These are phyloP conservation scores for Spatholobus suberectus DNA, from an alignment of 306 rosid genomes.

Conservation along the genomic window DNA sequence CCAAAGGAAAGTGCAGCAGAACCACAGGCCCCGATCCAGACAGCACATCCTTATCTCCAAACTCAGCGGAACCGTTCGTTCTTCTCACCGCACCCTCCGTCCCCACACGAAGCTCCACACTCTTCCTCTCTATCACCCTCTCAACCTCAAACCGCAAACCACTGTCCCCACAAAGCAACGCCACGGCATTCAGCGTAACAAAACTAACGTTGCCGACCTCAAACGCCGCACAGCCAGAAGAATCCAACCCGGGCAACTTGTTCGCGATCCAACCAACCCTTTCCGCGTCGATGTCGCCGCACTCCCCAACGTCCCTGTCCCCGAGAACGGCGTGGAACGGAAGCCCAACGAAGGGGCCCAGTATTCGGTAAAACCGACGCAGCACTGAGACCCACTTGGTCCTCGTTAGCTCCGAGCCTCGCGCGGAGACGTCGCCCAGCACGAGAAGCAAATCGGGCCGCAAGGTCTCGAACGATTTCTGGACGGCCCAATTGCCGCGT, in stretches of 20 bases:
- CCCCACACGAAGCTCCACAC: slow-evolving; percentile 49
- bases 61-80: background rate
- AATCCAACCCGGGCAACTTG: slow-evolving; percentile 64
- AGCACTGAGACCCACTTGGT: slow-evolving; percentile 57
- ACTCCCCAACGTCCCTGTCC: slow-evolving; percentile 70
- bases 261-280: slow-evolving; percentile 54
- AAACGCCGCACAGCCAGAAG: slow-evolving; percentile 66
- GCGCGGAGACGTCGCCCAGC: slow-evolving; percentile 76
- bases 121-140: slow-evolving; percentile 68
- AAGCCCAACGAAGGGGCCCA: slow-evolving; percentile 65
- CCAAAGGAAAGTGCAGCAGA: slow-evolving; percentile 67
- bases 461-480: slow-evolving; percentile 66
- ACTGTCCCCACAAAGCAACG: slow-evolving; percentile 62
- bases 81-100: too few species aligned
- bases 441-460: slow-evolving; percentile 74
- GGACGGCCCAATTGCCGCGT: too few species aligned
- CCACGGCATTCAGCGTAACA: slow-evolving; percentile 66
- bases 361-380: slow-evolving; percentile 51
- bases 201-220: slow-evolving; percentile 67
- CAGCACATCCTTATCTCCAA: background rate
- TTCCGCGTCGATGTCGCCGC: slow-evolving; percentile 46
- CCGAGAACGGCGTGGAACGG: slow-evolving; percentile 73
- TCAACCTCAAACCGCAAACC: slow-evolving; percentile 68
- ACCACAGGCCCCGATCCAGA: slow-evolving; percentile 74
- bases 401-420: slow-evolving; percentile 58